Conservation (phyloP, 2,329 filamentous ascomycete genomes). For the Aureobasidium melanogenum region DNA sequence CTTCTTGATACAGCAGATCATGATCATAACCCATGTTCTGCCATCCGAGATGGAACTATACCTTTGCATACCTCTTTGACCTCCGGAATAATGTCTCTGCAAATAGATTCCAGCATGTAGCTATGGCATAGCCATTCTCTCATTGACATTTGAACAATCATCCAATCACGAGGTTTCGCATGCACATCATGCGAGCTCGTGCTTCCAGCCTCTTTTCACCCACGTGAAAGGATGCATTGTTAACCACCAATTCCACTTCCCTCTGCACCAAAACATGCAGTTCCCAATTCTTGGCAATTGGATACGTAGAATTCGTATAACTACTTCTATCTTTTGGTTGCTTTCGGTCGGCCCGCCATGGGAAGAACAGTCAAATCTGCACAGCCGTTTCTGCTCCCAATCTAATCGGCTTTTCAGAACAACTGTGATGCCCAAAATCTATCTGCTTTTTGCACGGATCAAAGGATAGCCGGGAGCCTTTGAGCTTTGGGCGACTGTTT, state of each 20-base stretch:
- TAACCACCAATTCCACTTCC: background rate
- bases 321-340: background rate
- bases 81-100: background rate
- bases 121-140: background rate
- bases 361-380: background rate
- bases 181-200: slow-evolving; percentile 9
- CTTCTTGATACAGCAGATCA: background rate
- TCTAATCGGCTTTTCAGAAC: background rate
- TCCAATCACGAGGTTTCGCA: background rate
- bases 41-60: background rate
- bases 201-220: slow-evolving; percentile 1
- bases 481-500: background rate
- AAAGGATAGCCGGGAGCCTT: background rate
- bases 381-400: background rate
- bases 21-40: background rate
- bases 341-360: background rate
- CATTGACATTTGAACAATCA: background rate
- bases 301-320: background rate
- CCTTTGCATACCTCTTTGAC: background rate
- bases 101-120: background rate
- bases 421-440: no score
- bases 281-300: background rate
- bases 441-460: background rate
- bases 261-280: background rate
- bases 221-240: slow-evolving; percentile 3